Conservation (phyloP, 176 grass and related monocot species). For the Oryza meridionalis region DNA sequence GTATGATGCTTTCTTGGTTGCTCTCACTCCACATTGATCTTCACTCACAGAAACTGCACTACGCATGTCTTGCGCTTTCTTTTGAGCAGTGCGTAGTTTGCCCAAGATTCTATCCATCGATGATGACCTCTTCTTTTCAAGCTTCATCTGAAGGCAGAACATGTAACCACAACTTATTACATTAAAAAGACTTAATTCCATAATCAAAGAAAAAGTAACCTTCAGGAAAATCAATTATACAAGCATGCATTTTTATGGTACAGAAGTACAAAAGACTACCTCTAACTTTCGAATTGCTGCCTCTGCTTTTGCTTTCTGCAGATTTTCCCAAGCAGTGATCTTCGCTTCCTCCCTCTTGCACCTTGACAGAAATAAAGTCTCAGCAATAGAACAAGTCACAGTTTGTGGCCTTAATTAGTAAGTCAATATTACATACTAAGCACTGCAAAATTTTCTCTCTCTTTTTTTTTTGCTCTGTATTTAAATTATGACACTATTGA, state of each 20-base stretch:
- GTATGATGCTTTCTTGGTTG: slow-evolving; percentile 46
- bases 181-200: slow-evolving; percentile 1
- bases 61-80: slow-evolving; percentile 91
- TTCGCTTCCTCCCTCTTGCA: slow-evolving; percentile 89
- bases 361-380: slow-evolving; percentile 55
- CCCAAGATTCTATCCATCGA: slow-evolving; percentile 95
- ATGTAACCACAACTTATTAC: not conserved
- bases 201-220: not conserved
- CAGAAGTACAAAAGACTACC: slow-evolving; percentile 51
- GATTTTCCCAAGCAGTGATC: slow-evolving; percentile 91
- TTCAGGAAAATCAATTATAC: not conserved
- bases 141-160: slow-evolving; percentile 70
- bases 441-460: not conserved
- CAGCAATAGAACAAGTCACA: slow-evolving; percentile 31
- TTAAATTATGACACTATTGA: too few species aligned
- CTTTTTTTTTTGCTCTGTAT: not conserved
- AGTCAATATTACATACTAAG: not conserved
- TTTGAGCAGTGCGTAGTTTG: slow-evolving; percentile 79
- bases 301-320: slow-evolving; percentile 91
- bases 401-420: not conserved
- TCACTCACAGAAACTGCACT: slow-evolving; percentile 52
- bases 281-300: slow-evolving; percentile 79
- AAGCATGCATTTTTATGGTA: not conserved
- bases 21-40: slow-evolving; percentile 43
- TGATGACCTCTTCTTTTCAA: slow-evolving; percentile 89